Evolutionary conservation across 805 yeast species (phyloP).

Genomic region (Ogataea ramenticola): DNA sequence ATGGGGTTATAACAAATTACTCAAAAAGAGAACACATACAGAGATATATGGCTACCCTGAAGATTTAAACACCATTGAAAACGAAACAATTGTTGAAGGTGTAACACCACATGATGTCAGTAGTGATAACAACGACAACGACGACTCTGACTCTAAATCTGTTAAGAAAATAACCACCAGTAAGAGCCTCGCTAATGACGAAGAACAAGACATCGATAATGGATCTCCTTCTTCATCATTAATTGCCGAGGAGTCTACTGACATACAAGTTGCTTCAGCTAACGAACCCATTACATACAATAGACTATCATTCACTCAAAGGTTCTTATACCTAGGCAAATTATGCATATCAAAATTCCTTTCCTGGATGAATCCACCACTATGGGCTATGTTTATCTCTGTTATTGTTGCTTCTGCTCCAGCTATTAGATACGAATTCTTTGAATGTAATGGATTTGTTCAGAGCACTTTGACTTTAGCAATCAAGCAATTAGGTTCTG

Average conservation of each 20-base stretch:
- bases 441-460: slow-evolving; percentile 51
- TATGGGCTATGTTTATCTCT: slow-evolving; percentile 67
- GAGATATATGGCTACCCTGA: neutral
- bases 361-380: slow-evolving; percentile 66
- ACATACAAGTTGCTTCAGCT: too few species aligned
- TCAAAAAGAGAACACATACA: slow-evolving; percentile 31
- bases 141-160: too few species aligned
- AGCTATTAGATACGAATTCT: slow-evolving; percentile 47
- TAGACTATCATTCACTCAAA: neutral
- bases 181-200: too few species aligned
- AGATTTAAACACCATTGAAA: too few species aligned
- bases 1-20: slow-evolving; percentile 73
- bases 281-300: neutral
- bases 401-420: slow-evolving; percentile 65
- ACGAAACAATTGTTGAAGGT: neutral
- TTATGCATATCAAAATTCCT: slow-evolving; percentile 6
- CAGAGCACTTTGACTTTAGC: slow-evolving; percentile 61
- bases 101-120: neutral
- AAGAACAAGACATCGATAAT: too few species aligned
- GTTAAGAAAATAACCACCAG: too few species aligned
- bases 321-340: neutral
- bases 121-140: too few species aligned
- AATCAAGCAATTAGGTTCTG: slow-evolving; percentile 59
- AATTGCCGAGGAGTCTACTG: too few species aligned
- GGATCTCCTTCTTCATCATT: neutral